Evolutionary conservation across 306 rosid genomes (phyloP).

Genomic region (Vachellia pachyceras): DNA sequence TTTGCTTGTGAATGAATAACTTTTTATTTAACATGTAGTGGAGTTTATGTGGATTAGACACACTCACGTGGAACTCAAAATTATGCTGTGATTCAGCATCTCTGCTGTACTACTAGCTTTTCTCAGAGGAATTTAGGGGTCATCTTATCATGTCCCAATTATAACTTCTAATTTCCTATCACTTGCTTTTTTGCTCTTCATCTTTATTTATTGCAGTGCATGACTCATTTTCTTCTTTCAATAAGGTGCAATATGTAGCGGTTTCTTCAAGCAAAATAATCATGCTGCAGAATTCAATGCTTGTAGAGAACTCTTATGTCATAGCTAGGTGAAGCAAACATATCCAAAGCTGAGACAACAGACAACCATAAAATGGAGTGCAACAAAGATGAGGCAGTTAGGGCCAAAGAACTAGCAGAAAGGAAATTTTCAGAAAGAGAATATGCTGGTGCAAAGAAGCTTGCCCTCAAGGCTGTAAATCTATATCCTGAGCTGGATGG

Average conservation of each 20-base stretch:
- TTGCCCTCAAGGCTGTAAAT: conserved; percentile 70
- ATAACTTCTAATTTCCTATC: not conserved
- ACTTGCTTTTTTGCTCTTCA: not conserved
- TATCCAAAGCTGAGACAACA: conserved; percentile 20
- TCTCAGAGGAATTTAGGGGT: not conserved
- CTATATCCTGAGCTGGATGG: conserved; percentile 76
- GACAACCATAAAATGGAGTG: conserved; percentile 57
- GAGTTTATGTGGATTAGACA: not conserved
- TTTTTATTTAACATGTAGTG: not conserved
- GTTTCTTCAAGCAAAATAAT: conserved; percentile 18
- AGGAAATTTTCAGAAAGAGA: conserved; percentile 62
- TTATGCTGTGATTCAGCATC: not conserved
- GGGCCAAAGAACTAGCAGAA: conserved; percentile 82
- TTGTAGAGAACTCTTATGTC: conserved; percentile 17
- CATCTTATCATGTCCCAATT: not conserved
- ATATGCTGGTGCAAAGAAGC: conserved; percentile 68
- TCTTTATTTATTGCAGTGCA: not conserved
- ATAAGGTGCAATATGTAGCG: conserved; percentile 34
- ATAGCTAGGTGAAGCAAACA: conserved; percentile 29
- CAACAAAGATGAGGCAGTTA: conserved; percentile 78
- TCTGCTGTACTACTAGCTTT: not conserved
- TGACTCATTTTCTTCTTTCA: conserved; percentile 11
- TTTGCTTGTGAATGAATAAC: not conserved
- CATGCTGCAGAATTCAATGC: conserved; percentile 36
- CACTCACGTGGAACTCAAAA: not conserved